Conservation (phyloP, 1,284 basidiomycete species). For the Papiliotrema flavescens region DNA sequence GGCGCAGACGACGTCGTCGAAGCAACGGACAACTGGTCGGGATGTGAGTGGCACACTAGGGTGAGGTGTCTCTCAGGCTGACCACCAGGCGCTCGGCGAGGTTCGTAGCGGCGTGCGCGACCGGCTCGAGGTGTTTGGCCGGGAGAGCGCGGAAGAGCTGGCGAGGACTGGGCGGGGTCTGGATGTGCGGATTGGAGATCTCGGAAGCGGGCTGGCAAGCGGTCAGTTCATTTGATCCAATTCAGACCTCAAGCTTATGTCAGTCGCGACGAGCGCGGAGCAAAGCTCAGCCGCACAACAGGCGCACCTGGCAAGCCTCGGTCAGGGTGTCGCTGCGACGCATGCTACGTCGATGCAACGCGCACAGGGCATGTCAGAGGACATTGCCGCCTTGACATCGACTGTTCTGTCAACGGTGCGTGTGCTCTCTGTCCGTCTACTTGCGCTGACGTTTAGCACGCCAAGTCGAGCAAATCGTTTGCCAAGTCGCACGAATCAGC, state of each 20-base stretch:
- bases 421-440: background rate
- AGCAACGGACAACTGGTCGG: slow-evolving; percentile 20
- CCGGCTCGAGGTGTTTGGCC: slow-evolving; percentile 25
- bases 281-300: too few species aligned
- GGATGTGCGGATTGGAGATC: slow-evolving; percentile 21
- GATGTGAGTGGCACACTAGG: slow-evolving; percentile 11
- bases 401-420: slow-evolving; percentile 29
- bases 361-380: slow-evolving; percentile 8
- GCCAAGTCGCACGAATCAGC: slow-evolving; percentile 15
- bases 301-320: too few species aligned
- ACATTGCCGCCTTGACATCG: slow-evolving; percentile 15
- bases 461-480: slow-evolving; percentile 17
- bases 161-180: slow-evolving; percentile 14
- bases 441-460: slow-evolving; percentile 21
- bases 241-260: background rate
- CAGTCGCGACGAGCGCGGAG: background rate
- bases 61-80: slow-evolving; percentile 2
- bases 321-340: background rate
- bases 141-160: slow-evolving; percentile 20
- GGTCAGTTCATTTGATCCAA: slow-evolving; percentile 16
- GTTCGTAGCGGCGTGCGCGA: slow-evolving; percentile 20
- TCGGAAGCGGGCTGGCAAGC: slow-evolving; percentile 16
- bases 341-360: slow-evolving; percentile 15
- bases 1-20: slow-evolving; percentile 5
- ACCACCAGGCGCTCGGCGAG: slow-evolving; percentile 23